A percentile compares a stretch with the other conserved stretches of the same genome.
Conservation (phyloP, 805 yeast genomes). For the Candida saitoana region DNA sequence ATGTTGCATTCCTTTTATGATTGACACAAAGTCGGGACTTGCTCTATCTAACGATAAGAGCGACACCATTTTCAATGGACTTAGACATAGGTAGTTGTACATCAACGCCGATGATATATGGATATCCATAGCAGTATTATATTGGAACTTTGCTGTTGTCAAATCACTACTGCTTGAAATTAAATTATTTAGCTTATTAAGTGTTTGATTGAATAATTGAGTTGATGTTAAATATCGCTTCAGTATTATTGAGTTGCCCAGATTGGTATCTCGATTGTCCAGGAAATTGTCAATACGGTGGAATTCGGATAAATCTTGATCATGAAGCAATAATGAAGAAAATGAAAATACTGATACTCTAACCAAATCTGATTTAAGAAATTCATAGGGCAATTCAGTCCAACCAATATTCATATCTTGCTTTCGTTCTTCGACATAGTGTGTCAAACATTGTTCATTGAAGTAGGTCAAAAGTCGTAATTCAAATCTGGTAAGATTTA, state of each 20-base stretch:
- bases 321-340: background rate
- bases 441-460: slow-evolving; percentile 15
- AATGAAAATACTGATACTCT: background rate
- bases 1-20: slow-evolving; percentile 15
- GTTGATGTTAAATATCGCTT: background rate
- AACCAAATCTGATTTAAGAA: background rate
- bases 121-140: slow-evolving; percentile 13
- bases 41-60: slow-evolving; percentile 20
- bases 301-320: background rate
- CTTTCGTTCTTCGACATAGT: slow-evolving; percentile 21
- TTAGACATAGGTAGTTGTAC: slow-evolving; percentile 27
- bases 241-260: background rate
- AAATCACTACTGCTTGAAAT: background rate
- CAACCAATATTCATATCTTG: slow-evolving; percentile 3
- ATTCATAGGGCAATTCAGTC: background rate
- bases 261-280: background rate
- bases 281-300: background rate
- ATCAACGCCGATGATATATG: slow-evolving; percentile 18
- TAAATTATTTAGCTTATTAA: background rate
- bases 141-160: background rate
- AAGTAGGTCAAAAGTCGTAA: slow-evolving; percentile 19
- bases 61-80: slow-evolving; percentile 27
- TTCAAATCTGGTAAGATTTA: slow-evolving; percentile 12
- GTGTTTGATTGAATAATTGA: background rate
- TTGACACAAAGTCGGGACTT: slow-evolving; percentile 19